Evolutionary conservation across 495 filamentous ascomycete genomes (phyloP), one percentile per base, ranked within the genome.

Genomic region (Aspergillus bridgeri): DNA sequence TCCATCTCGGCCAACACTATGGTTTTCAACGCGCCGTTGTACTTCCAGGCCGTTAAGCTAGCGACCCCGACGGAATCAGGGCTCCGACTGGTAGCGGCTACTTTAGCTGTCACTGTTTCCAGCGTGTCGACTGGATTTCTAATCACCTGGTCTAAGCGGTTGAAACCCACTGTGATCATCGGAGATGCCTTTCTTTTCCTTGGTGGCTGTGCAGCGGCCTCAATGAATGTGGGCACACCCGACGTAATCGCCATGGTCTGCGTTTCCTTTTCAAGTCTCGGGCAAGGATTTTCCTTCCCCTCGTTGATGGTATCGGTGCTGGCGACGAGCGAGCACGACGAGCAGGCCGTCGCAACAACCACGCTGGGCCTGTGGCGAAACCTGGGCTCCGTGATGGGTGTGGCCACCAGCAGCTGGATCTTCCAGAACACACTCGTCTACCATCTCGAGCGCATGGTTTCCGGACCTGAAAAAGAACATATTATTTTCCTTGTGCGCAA

Each of bases 41-140:
- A 86, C 75, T 93, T 92, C 73, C 88, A 91, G 69, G 88, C 85
- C 25, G 88, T 91, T 48, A 86, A 89, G 60, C 80, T 91, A 43
- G 84, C 87, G 13, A 81, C 75, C 20, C 85, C 89, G 22, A 89
- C 89, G 8, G 77, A 76, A 18, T 90, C 89, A 1, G 89, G 89
- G 11, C 78, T 90, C 4, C 80, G 86, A 44, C 83, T 93, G 47
- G 74, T 90, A 9, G 73, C 83, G 42, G 82, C 84, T 24, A 83
- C 83, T 1, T 57, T 83, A 13, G 80, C 82, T 0, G 70, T 83
- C 42, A 88, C 87, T 11, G 49, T 72, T 1, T 78, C 81, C 6
- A 87, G 86, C 27, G 81, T 88, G 1, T 71, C 80, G 0, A 84
- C 85, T 6, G 89, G 89, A 2, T 83, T 91, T 65, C 71, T 89